Base-by-base conservation (phyloP, 225 moss, liverwort and hornwort species). In the Lunularia cruciata region DNA sequence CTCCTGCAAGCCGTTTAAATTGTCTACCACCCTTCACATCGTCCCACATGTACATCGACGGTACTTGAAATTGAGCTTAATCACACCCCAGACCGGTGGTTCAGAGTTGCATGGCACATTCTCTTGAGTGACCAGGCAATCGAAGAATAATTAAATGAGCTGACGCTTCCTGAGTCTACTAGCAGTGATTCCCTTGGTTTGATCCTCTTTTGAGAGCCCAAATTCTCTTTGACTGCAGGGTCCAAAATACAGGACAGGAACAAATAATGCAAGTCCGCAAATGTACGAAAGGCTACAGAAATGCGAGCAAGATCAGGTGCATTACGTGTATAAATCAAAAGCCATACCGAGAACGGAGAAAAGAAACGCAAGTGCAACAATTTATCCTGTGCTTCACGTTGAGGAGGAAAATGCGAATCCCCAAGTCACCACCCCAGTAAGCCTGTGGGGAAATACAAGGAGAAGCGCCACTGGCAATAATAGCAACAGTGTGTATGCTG, bases 241-340 rank as follows among this genome's bases (percentile, higher is more conserved):
- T 1, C 71, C 60, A 6, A 82, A 82, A 46, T 82, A 82, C 57
- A 70, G 81, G 57, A 65, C 81, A 28, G 81, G 60, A 16, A 26
- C 62, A 25, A 71, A 74, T 25, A 82, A 82, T 36, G 60, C 30
- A n/a, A 82, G 81, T 42, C 74, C 81, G 13, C 81, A 82, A 75
- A 77, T 82, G 77, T 46, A 56, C 8, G 77, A 82, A 12, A 40
- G 81, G 27, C 81, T 77, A 38, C 81, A 82, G 42, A 71, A 39
- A 43, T 74, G 68, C 60, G 70, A 74, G 56, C 55, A 75, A 45
- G 47, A 74, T 36, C 67, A 68, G 42, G 74, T 71, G 38, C 60
- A 57, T 23, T 23, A 60, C 38, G 74, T 75, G 2, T 57, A 56
- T 56, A 74, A 62, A 1, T n/a, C n/a, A n/a, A 75, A 64, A 31